These are phyloP conservation scores for Suillus occidentalis DNA, from an alignment of 768 basidiomycete species.

Conservation along the genomic window DNA sequence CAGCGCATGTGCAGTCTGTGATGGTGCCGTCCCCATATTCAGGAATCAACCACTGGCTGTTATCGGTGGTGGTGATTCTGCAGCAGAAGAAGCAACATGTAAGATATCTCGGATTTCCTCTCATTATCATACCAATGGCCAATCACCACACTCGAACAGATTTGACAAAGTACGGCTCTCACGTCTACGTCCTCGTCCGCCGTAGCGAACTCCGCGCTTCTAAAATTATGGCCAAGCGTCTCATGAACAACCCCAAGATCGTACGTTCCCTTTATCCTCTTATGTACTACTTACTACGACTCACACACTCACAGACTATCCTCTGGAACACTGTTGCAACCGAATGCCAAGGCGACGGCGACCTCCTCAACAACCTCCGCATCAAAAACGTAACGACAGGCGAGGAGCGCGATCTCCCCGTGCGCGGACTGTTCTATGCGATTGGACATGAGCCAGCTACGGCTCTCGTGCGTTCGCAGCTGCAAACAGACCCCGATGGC, in stretches of 20 bases:
- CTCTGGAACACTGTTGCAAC: constrained; percentile 93
- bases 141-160: constrained; percentile 42
- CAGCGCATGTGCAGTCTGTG: constrained; percentile 97
- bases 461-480: constrained; percentile 77
- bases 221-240: constrained; percentile 97
- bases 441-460: constrained; percentile 97
- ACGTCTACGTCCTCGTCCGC: constrained; percentile 95
- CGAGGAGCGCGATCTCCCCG: constrained; percentile 80
- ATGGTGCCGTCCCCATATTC: constrained; percentile 99
- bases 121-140: not conserved
- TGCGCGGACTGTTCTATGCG: constrained; percentile 94
- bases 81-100: constrained; percentile 98
- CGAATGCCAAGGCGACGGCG: constrained; percentile 94
- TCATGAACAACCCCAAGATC: constrained; percentile 88
- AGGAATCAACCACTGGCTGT: constrained; percentile 95
- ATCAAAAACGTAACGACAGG: constrained; percentile 81
- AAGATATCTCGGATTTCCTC: constrained; percentile 29
- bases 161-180: constrained; percentile 94
- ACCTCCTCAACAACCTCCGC: constrained; percentile 82
- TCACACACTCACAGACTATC: constrained; percentile 51
- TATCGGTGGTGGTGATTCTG: constrained; percentile 97
- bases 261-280: constrained; percentile 41
- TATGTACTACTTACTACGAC: not conserved
- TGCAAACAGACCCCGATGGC: constrained; percentile 90
- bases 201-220: constrained; percentile 91